These are phyloP conservation scores for Sporothrix pallida DNA, from an alignment of 2,329 filamentous ascomycete genomes.

Conservation along the genomic window DNA sequence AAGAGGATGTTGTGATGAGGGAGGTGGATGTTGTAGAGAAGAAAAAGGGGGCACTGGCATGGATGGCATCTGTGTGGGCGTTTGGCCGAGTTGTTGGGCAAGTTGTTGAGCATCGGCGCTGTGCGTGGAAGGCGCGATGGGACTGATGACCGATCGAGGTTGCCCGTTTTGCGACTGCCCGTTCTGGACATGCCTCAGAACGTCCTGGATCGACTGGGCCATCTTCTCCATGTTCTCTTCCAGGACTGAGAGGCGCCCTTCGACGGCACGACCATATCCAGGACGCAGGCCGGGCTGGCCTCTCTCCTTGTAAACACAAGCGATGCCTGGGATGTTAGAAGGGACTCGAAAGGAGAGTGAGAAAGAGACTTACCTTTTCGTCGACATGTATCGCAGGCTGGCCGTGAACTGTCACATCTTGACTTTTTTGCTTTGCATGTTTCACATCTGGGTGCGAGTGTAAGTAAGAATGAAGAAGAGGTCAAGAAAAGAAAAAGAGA, in stretches of 20 bases:
- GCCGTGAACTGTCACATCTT: slow-evolving; percentile 35
- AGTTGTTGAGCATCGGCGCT: neutral
- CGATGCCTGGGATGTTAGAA: slow-evolving; percentile 10
- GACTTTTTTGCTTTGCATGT: slow-evolving; percentile 36
- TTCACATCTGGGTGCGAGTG: slow-evolving; percentile 28
- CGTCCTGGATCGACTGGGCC: slow-evolving; percentile 29
- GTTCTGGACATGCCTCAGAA: slow-evolving; percentile 26
- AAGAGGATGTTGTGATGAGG: neutral
- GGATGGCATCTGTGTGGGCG: neutral
- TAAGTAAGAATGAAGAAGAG: neutral
- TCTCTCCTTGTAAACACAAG: slow-evolving; percentile 34
- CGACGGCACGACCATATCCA: slow-evolving; percentile 35
- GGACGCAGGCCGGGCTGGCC: slow-evolving; percentile 36
- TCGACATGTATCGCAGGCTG: slow-evolving; percentile 31
- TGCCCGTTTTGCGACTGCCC: neutral
- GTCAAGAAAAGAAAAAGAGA: neutral
- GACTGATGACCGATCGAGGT: neutral
- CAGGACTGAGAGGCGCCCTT: slow-evolving; percentile 31
- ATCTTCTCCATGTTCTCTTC: slow-evolving; percentile 33
- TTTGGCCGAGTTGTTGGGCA: neutral
- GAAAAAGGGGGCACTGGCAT: neutral
- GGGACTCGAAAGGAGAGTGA: neutral
- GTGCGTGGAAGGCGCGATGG: neutral
- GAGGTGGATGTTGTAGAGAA: neutral
- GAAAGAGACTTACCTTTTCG: slow-evolving; percentile 25